Evolutionary conservation across 1,284 basidiomycete genomes (phyloP).

Genomic region (Apiotrichum sp.): DNA sequence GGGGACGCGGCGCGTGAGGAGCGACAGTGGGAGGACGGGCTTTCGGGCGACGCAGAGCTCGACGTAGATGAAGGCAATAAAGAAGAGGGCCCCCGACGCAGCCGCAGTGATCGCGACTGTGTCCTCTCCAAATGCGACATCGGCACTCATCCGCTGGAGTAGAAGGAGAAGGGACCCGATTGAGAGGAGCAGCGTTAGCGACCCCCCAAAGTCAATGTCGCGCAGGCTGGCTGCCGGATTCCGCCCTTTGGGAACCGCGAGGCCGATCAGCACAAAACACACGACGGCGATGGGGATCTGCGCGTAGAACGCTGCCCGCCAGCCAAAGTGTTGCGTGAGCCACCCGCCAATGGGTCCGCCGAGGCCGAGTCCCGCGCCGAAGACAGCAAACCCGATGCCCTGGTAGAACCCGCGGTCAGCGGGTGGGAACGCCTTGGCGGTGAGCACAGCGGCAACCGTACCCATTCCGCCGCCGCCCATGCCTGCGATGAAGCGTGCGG

Average conservation of each 20-base stretch:
- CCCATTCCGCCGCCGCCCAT: constrained; percentile 61
- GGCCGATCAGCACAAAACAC: background rate
- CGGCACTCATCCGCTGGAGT: constrained; percentile 56
- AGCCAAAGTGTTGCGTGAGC: constrained; percentile 73
- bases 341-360: constrained; percentile 71
- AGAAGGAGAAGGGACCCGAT: constrained; percentile 52
- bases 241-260: background rate
- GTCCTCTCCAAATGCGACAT: constrained; percentile 11
- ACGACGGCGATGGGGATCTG: constrained; percentile 51
- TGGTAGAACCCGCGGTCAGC: constrained; percentile 81
- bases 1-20: constrained; percentile 62
- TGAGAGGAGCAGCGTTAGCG: constrained; percentile 39
- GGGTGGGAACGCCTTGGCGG: constrained; percentile 57
- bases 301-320: constrained; percentile 56
- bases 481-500: constrained; percentile 70
- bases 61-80: constrained; percentile 59
- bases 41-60: constrained; percentile 66
- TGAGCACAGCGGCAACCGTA: constrained; percentile 33
- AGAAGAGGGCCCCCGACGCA: constrained; percentile 46
- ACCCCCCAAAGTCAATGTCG: background rate
- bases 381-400: constrained; percentile 73
- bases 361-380: constrained; percentile 4
- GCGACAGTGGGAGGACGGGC: constrained; percentile 73
- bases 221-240: background rate
- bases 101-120: constrained; percentile 5